Evolutionary conservation across 257 asterid species (phyloP).

Genomic region (Gentiana dahurica): DNA sequence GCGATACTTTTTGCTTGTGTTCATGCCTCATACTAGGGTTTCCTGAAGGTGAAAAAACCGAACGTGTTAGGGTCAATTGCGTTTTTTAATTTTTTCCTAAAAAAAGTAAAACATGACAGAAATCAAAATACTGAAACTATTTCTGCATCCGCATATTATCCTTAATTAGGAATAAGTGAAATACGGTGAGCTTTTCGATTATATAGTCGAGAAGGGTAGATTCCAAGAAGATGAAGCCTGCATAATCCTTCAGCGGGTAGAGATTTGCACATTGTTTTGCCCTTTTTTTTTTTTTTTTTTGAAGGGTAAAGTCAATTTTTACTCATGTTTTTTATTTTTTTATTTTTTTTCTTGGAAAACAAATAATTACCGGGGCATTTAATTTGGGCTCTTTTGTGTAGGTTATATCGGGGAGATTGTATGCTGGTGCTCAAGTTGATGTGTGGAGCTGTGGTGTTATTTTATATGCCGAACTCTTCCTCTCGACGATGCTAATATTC

Average conservation of each 20-base stretch:
- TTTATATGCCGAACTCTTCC: constrained; percentile 98
- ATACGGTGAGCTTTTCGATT: constrained; percentile 93
- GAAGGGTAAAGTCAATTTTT: too few relatives aligned
- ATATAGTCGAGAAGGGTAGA: too few relatives aligned
- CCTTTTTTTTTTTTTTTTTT: too few relatives aligned
- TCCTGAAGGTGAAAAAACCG: too few relatives aligned
- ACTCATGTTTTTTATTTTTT: too few relatives aligned
- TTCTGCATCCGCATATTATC: constrained; percentile 93
- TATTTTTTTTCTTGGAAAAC: too few relatives aligned
- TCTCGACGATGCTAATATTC: constrained; percentile 89
- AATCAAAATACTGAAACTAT: constrained; percentile 76
- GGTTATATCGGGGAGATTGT: constrained; percentile 88
- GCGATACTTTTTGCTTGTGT: too few relatives aligned
- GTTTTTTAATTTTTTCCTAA: too few relatives aligned
- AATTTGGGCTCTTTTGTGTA: constrained; percentile 13
- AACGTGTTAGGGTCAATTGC: too few relatives aligned
- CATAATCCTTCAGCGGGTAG: constrained; percentile 84
- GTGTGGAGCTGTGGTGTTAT: too few relatives aligned
- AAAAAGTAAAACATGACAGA: constrained; percentile 92
- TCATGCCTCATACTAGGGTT: too few relatives aligned
- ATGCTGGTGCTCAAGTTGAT: constrained; percentile 93
- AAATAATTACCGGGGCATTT: constrained; percentile 78
- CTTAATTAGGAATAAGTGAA: constrained; percentile 89
- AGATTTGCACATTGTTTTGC: too few relatives aligned
- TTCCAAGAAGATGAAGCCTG: constrained; percentile 86